Evolutionary conservation across 2,329 filamentous ascomycete genomes (phyloP).

Genomic region (Elsinoe batatas): DNA sequence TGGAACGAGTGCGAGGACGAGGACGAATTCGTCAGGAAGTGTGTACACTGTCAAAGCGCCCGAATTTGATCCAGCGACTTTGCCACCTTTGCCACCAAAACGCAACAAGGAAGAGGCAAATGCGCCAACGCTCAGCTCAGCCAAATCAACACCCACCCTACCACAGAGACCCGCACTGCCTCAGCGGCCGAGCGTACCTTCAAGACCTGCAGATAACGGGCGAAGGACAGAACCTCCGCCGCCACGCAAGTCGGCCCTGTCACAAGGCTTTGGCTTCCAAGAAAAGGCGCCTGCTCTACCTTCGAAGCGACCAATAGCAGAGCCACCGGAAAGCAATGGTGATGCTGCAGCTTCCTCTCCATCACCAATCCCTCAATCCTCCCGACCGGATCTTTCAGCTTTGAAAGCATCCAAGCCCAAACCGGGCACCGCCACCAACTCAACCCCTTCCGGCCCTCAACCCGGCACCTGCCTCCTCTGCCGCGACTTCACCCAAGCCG

Average conservation of each 20-base stretch:
- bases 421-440: conserved; percentile 15
- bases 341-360: conserved; percentile 21
- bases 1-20: conserved; percentile 28
- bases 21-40: conserved; percentile 12
- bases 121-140: conserved; percentile 27
- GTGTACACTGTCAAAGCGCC: conserved; percentile 33
- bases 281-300: conserved; percentile 19
- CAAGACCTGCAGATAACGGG: conserved; percentile 17
- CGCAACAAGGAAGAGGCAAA: conserved; percentile 34
- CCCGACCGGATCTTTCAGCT: conserved; percentile 49
- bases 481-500: conserved; percentile 76
- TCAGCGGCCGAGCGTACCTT: conserved; percentile 19
- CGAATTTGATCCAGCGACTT: conserved; percentile 44
- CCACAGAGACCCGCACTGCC: conserved; percentile 17
- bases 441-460: conserved; percentile 17
- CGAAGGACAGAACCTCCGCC: conserved; percentile 18
- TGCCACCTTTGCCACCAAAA: conserved; percentile 47
- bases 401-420: conserved; percentile 45
- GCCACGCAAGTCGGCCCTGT: conserved; percentile 38
- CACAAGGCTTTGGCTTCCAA: conserved; percentile 33
- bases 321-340: conserved; percentile 13
- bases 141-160: conserved; percentile 26
- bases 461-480: conserved; percentile 61
- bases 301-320: conserved; percentile 13
- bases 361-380: conserved; percentile 45